Conservation (phyloP, 345 rosid species). For the Camelina laxa region DNA sequence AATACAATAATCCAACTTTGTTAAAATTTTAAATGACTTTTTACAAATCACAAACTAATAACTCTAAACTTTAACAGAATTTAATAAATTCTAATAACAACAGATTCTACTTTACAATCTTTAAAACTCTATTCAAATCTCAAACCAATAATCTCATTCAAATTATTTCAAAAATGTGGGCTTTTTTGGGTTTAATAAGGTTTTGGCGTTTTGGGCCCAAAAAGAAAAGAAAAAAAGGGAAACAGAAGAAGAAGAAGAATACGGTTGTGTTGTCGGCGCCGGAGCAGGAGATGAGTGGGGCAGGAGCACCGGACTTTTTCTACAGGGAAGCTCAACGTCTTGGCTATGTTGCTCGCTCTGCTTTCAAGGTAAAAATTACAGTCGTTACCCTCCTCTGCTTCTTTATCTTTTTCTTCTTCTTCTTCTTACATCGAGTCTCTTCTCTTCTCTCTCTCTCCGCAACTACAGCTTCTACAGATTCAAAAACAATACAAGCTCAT, state of each 20-base stretch:
- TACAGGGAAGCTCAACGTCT: slow-evolving; percentile 97
- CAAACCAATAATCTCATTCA: too few species aligned
- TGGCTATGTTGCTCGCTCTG: slow-evolving; percentile 97
- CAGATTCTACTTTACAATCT: too few species aligned
- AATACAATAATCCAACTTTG: too few species aligned
- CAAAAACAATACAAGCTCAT: slow-evolving; percentile 83
- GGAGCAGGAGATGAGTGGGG: slow-evolving; percentile 67
- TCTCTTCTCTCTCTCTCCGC: slow-evolving; percentile 8
- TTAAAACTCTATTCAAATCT: too few species aligned
- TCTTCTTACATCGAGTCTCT: not conserved
- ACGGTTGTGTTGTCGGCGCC: slow-evolving; percentile 24
- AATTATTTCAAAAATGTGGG: not conserved
- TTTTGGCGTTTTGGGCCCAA: not conserved
- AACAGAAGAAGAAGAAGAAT: slow-evolving; percentile 17
- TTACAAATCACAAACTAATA: too few species aligned
- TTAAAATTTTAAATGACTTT: too few species aligned
- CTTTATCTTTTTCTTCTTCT: not conserved
- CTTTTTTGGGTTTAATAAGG: slow-evolving; percentile 23
- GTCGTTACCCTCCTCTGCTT: slow-evolving; percentile 4
- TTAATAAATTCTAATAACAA: too few species aligned
- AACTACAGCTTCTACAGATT: slow-evolving; percentile 81
- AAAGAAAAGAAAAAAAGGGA: not conserved
- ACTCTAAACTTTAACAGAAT: too few species aligned
- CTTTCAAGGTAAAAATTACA: slow-evolving; percentile 72
- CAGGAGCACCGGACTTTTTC: slow-evolving; percentile 91